A percentile compares a stretch with the other conserved stretches of the same genome.
Conservation (phyloP, 371 early-diverging fungal genomes). For the Cokeromyces recurvatus region DNA sequence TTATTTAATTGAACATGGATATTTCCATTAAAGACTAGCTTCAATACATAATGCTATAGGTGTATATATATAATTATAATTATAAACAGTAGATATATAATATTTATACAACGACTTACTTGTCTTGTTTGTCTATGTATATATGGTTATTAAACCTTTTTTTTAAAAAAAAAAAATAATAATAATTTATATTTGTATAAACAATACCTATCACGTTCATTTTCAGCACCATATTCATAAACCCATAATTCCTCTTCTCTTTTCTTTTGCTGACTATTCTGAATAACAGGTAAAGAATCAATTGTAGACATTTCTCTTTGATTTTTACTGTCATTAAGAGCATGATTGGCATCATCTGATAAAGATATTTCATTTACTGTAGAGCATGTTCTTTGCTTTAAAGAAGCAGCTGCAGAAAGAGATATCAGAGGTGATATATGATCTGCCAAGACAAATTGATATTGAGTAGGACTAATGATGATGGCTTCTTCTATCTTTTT, state of each 20-base stretch:
- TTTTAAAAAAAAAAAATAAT: not conserved
- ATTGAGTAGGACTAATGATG: slow-evolving; percentile 14
- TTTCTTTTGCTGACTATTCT: not conserved
- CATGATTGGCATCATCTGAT: no score
- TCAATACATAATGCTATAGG: slow-evolving; percentile 23
- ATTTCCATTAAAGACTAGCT: slow-evolving; percentile 20
- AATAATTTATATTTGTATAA: not conserved
- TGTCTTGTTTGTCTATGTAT: slow-evolving; percentile 26
- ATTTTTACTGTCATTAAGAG: not conserved
- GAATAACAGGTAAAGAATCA: not conserved
- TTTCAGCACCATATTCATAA: slow-evolving; percentile 25
- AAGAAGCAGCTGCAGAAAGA: slow-evolving; percentile 7
- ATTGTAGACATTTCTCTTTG: not conserved
- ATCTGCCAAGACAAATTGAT: slow-evolving; percentile 16
- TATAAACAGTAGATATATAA: not conserved
- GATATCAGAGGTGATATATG: slow-evolving; percentile 15
- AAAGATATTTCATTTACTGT: no score
- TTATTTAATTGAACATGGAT: slow-evolving; percentile 11
- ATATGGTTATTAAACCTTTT: no score
- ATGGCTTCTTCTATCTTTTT: not conserved
- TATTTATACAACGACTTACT: slow-evolving; percentile 1
- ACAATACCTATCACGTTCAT: slow-evolving; percentile 21
- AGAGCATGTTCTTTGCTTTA: not conserved
- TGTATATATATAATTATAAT: not conserved
- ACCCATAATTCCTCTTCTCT: slow-evolving; percentile 6